A percentile compares a stretch with the other conserved stretches of the same genome.
Conservation (phyloP, 495 filamentous ascomycete species). For the Penicillium psychrofluorescens region DNA sequence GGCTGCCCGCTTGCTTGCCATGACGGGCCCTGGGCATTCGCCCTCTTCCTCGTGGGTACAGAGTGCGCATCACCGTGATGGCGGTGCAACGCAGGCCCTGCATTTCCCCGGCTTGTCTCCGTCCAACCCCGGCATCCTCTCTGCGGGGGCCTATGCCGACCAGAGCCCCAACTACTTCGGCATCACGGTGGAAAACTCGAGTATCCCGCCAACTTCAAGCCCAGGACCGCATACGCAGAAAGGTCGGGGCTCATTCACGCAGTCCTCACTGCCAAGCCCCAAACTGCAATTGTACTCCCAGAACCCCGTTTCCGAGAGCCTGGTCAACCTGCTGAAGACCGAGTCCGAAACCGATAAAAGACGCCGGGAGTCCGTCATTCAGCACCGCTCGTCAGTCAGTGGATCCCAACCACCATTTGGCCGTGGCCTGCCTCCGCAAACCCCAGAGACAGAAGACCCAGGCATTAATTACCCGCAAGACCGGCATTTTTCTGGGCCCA, state of each 20-base stretch:
- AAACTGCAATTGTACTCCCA: conserved; percentile 61
- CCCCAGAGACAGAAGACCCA: too few species aligned
- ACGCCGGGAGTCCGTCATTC: conserved; percentile 13
- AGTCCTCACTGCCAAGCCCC: conserved; percentile 61
- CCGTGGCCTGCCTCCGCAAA: too few species aligned
- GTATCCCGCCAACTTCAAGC: conserved; percentile 53
- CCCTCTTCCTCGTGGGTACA: conserved; percentile 40
- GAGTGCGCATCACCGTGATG: conserved; percentile 22
- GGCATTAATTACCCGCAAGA: too few species aligned
- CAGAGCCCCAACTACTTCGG: conserved; percentile 81
- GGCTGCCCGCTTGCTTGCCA: conserved; percentile 19
- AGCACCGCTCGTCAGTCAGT: conserved; percentile 11
- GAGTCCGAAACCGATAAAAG: conserved; percentile 18
- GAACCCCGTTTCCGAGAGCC: conserved; percentile 70
- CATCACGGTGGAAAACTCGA: conserved; percentile 53
- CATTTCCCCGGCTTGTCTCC: conserved; percentile 26
- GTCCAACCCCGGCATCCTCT: conserved; percentile 33
- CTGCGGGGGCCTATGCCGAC: conserved; percentile 30
- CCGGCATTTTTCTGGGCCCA: too few species aligned
- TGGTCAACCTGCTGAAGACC: conserved; percentile 44
- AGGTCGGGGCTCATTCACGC: conserved; percentile 66
- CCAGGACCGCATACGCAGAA: conserved; percentile 48
- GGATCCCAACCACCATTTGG: conserved; percentile 1
- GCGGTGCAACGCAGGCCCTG: conserved; percentile 3
- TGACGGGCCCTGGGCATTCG: conserved; percentile 40